phyloP scores from a whole-genome alignment of 768 basidiomycete genomes.

The Psilocybe cubensis region DNA sequence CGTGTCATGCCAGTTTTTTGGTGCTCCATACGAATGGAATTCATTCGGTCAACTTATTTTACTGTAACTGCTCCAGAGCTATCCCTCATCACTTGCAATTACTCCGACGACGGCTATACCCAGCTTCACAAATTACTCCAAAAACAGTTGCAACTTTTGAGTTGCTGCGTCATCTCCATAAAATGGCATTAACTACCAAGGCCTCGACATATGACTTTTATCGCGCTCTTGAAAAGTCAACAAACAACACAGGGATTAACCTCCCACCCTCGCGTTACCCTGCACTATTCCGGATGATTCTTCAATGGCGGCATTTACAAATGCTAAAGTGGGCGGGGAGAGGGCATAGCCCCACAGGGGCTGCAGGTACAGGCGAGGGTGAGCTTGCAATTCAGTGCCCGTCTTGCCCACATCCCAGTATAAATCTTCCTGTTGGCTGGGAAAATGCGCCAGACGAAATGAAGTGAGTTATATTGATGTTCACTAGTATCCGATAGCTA shows the following conservation, averaged over 20 bases:
- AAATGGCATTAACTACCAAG: not conserved
- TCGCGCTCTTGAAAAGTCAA: not conserved
- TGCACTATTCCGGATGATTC: slow-evolving; percentile 15
- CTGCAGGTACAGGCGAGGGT: slow-evolving; percentile 17
- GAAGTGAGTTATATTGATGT: too few species aligned
- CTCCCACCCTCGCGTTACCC: slow-evolving; percentile 14
- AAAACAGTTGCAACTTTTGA: not conserved
- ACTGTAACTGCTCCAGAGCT: slow-evolving; percentile 7
- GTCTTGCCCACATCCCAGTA: slow-evolving; percentile 24
- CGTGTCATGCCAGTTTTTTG: slow-evolving; percentile 11
- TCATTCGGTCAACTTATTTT: slow-evolving; percentile 19
- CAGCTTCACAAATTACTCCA: not conserved
- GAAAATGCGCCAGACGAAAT: slow-evolving; percentile 5
- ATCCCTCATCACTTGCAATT: not conserved
- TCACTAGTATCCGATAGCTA: not conserved
- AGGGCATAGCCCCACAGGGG: slow-evolving; percentile 20
- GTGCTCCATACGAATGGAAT: slow-evolving; percentile 27
- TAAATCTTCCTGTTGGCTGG: slow-evolving; percentile 23
- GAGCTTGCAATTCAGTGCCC: slow-evolving; percentile 26
- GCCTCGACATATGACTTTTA: not conserved
- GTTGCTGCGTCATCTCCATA: not conserved
- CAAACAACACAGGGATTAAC: too few species aligned
- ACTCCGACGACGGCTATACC: not conserved
- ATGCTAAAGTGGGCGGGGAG: slow-evolving; percentile 25
- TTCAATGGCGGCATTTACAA: slow-evolving; percentile 26